Base-by-base conservation (phyloP, 352 stramenopile species). In the Peronosclerospora sorghi region DNA sequence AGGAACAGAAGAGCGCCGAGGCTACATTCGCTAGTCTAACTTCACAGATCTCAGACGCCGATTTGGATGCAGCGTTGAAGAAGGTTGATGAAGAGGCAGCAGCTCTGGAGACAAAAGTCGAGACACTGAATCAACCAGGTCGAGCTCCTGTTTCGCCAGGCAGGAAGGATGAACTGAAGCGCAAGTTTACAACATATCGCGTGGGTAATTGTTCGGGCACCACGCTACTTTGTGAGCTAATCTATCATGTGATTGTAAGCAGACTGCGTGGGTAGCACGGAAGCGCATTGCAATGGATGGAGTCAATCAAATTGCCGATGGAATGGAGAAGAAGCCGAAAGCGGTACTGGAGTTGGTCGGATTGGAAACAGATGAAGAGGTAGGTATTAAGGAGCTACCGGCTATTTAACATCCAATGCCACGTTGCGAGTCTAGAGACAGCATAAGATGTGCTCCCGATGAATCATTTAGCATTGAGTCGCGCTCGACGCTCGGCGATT, bases 251-350 rank as follows among this genome's bases (percentile, higher is more conserved):
- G 39, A 10, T 45, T 2, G 27, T 53, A 10, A 29, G 35, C 38
- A 89, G 74, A 73, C 59, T 8, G 73, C 65, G 5, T 90, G 77
- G 77, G 66, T 90, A 9, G 39, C 64, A 35, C 68, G 77, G 23
- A 90, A 90, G 49, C 73, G 77, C 8, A 84, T 90, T 42, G 73
- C 65, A 8, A 84, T 78, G 59, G 77, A 90, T 17, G 74, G 68
- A 8, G 50, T 90, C 14, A 78, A 90, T 48, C 70, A 85, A 56
- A 72, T 87, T 28, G 70, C 78, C 0, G 78, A 90, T 21, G 73
- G 78, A 20, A 87, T 86, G 74, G 78, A 90, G 55, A 90, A 90
- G 52, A 87, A 86, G 27, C 49, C 62, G 3, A 83, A 82, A 37
- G 66, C 55, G 8, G 69, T 90, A 45, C 49, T 81, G 44, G 61